A percentile compares a stretch with the other conserved stretches of the same genome.
Evolutionary conservation across 805 yeast genomes (phyloP).

Genomic region (Pichia scutulata): DNA sequence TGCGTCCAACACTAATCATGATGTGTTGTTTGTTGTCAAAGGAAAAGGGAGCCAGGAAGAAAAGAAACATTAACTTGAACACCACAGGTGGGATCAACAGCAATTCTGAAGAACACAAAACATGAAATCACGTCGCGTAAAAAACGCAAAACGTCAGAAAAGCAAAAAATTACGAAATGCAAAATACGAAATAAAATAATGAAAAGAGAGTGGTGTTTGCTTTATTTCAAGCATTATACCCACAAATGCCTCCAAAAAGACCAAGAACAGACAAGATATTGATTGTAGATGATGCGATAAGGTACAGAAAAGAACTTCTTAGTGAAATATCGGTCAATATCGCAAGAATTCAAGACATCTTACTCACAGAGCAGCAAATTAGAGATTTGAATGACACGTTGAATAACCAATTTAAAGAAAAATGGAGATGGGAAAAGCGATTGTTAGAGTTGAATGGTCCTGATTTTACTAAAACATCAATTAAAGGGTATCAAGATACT

Average conservation of each 20-base stretch:
- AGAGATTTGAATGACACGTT: conserved; percentile 69
- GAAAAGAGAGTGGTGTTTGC: neutral
- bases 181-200: too few relatives aligned
- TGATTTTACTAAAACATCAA: conserved; percentile 33
- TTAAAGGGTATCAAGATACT: neutral
- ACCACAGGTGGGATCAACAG: neutral
- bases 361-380: conserved; percentile 51
- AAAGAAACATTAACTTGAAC: neutral
- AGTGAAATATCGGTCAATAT: conserved; percentile 57
- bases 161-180: too few relatives aligned
- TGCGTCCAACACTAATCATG: conserved; percentile 12
- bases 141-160: neutral
- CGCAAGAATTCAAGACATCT: conserved; percentile 54
- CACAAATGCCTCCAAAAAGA: neutral
- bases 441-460: conserved; percentile 69
- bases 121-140: neutral
- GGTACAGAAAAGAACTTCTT: conserved; percentile 15
- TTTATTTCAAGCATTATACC: too few relatives aligned
- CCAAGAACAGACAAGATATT: neutral
- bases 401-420: conserved; percentile 60
- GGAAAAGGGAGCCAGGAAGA: neutral
- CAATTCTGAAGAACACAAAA: neutral
- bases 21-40: neutral
- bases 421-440: conserved; percentile 70
- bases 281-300: neutral